phyloP scores from a whole-genome alignment of 495 filamentous ascomycete genomes.

The Aspergillus kassunensis region DNA sequence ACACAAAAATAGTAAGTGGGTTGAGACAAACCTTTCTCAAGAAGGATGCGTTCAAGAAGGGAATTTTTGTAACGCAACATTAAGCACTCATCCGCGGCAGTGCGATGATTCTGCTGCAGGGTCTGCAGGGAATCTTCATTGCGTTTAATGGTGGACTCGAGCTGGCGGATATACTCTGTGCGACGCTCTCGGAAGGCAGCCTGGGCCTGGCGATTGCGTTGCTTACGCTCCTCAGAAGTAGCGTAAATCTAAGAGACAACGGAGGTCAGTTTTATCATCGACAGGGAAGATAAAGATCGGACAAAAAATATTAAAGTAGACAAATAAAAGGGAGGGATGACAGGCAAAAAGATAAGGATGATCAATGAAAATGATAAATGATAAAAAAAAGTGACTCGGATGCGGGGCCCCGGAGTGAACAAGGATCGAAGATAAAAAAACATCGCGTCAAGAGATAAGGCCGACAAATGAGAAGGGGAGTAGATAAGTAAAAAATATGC shows the following conservation, averaged over 20 bases:
- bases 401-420: constrained; percentile 25
- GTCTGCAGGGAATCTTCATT: constrained; percentile 91
- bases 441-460: constrained; percentile 7
- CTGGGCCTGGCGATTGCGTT: constrained; percentile 95
- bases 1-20: neutral
- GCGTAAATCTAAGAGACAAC: constrained; percentile 94
- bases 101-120: constrained; percentile 89
- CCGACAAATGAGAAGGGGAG: constrained; percentile 16
- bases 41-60: constrained; percentile 84
- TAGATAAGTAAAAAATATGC: constrained; percentile 12
- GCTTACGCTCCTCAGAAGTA: constrained; percentile 96
- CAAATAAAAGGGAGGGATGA: constrained; percentile 9
- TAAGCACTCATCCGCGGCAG: constrained; percentile 92
- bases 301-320: constrained; percentile 11
- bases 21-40: constrained; percentile 75
- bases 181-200: constrained; percentile 94
- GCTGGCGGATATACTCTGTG: constrained; percentile 98
- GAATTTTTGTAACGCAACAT: constrained; percentile 99
- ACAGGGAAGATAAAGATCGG: constrained; percentile 29
- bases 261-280: constrained; percentile 15
- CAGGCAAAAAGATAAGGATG: constrained; percentile 18
- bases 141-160: constrained; percentile 95
- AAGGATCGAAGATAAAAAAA: constrained; percentile 8
- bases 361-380: constrained; percentile 22
- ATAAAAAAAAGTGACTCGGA: constrained; percentile 24